Conservation (phyloP, 1,139 yeast species). For the Geotrichum fermentans region DNA sequence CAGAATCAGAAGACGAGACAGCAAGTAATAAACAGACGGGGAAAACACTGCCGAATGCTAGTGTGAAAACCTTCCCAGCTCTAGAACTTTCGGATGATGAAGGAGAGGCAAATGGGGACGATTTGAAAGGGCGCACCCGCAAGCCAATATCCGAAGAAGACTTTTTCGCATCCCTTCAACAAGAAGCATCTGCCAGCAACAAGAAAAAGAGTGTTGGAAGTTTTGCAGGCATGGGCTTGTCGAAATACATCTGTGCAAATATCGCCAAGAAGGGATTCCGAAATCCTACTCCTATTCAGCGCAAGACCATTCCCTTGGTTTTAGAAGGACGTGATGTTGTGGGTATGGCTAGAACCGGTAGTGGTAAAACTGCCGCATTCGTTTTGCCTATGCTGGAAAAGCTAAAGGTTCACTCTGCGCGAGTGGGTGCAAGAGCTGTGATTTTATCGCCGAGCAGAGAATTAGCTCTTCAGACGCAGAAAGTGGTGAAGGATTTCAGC, state of each 20-base stretch:
- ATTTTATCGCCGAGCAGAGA: slow-evolving; percentile 91
- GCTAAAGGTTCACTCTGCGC: slow-evolving; percentile 75
- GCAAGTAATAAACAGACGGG: slow-evolving; percentile 29
- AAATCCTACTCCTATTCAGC: slow-evolving; percentile 96
- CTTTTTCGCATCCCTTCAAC: slow-evolving; percentile 15
- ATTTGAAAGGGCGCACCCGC: slow-evolving; percentile 47
- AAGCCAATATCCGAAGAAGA: slow-evolving; percentile 15
- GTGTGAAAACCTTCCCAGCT: slow-evolving; percentile 49
- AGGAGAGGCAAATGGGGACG: slow-evolving; percentile 41
- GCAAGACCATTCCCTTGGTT: slow-evolving; percentile 88
- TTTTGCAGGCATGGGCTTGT: slow-evolving; percentile 85
- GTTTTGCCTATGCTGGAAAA: slow-evolving; percentile 88
- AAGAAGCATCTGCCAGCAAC: slow-evolving; percentile 27
- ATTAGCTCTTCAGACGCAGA: slow-evolving; percentile 85
- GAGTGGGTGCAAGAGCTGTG: slow-evolving; percentile 84
- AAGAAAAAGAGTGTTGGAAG: slow-evolving; percentile 60
- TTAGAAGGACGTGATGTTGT: slow-evolving; percentile 89
- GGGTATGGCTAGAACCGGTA: slow-evolving; percentile 99
- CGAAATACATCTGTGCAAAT: slow-evolving; percentile 63
- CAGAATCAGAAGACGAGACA: slow-evolving; percentile 26
- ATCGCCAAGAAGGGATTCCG: slow-evolving; percentile 81
- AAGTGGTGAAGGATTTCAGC: slow-evolving; percentile 83
- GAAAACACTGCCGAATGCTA: slow-evolving; percentile 25
- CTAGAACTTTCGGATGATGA: slow-evolving; percentile 67
- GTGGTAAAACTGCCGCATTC: slow-evolving; percentile 98